These are phyloP conservation scores for Hypseocharis bilobata DNA, from an alignment of 441 rosid species.

Conservation along the genomic window DNA sequence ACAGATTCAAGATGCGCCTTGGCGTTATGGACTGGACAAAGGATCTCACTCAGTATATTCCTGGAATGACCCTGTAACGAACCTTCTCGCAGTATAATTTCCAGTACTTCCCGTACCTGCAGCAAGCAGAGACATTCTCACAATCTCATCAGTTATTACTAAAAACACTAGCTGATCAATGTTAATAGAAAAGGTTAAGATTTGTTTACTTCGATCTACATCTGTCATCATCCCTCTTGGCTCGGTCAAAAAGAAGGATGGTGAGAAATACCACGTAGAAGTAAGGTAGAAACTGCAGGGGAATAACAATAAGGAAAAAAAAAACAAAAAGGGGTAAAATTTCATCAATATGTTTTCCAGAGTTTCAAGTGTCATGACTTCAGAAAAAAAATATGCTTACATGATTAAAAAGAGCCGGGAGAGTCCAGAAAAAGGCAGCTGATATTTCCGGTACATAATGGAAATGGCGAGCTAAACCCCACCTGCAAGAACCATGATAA, in stretches of 20 bases:
- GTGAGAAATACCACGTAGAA: conserved; percentile 77
- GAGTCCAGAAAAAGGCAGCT: conserved; percentile 87
- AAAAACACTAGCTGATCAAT: no score
- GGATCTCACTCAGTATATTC: conserved; percentile 43
- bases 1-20: background rate
- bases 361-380: background rate
- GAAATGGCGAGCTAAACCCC: conserved; percentile 91
- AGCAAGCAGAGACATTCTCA: conserved; percentile 12
- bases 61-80: conserved; percentile 60
- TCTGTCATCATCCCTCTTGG: conserved; percentile 83
- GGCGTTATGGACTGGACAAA: no score
- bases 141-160: no score
- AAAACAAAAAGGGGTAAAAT: background rate
- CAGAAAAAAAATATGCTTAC: conserved; percentile 31
- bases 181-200: conserved; percentile 4
- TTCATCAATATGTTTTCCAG: background rate
- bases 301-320: conserved; percentile 8
- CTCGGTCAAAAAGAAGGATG: conserved; percentile 84
- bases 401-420: conserved; percentile 73
- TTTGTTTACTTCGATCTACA: conserved; percentile 75
- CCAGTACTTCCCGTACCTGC: conserved; percentile 89
- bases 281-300: conserved; percentile 71
- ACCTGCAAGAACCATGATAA: conserved; percentile 42
- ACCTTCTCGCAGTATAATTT: conserved; percentile 80
- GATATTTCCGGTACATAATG: conserved; percentile 87